Conservation (phyloP, 2,329 filamentous ascomycete genomes). For the Davidsoniella virescens region DNA sequence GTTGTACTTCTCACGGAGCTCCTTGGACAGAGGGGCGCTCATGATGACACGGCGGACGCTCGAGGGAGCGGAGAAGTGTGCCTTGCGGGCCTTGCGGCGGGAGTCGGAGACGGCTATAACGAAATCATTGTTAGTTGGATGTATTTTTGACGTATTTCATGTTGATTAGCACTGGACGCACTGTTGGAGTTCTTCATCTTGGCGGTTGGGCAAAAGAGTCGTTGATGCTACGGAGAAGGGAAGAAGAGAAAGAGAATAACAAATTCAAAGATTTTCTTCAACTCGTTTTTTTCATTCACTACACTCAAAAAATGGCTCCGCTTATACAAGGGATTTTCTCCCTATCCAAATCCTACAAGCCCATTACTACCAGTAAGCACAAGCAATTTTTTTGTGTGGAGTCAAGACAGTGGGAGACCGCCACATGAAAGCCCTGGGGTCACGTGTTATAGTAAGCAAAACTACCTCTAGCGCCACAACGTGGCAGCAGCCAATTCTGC, state of each 20-base stretch:
- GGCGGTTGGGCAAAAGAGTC: slow-evolving; percentile 6
- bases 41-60: slow-evolving; percentile 91
- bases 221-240: slow-evolving; percentile 9
- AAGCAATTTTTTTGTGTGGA: slow-evolving; percentile 6
- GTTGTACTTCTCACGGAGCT: slow-evolving; percentile 98
- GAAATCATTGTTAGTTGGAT: slow-evolving; percentile 7
- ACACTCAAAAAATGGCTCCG: not conserved
- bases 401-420: not conserved
- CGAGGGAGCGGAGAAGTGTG: slow-evolving; percentile 91
- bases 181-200: slow-evolving; percentile 13
- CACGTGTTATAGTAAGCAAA: slow-evolving; percentile 1
- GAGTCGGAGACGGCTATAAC: slow-evolving; percentile 51
- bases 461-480: too few relatives aligned
- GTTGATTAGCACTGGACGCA: not conserved
- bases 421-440: slow-evolving; percentile 3
- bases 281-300: slow-evolving; percentile 1
- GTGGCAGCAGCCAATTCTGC: too few relatives aligned
- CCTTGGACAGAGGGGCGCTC: slow-evolving; percentile 89
- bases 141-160: not conserved
- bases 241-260: slow-evolving; percentile 2
- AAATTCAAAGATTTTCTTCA: not conserved
- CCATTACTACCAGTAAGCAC: not conserved
- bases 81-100: slow-evolving; percentile 96
- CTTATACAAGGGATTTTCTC: too few relatives aligned
- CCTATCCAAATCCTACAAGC: too few relatives aligned